Base-by-base conservation (phyloP, 495 filamentous ascomycete genomes). In the Aspergillus sclerotioniger region DNA sequence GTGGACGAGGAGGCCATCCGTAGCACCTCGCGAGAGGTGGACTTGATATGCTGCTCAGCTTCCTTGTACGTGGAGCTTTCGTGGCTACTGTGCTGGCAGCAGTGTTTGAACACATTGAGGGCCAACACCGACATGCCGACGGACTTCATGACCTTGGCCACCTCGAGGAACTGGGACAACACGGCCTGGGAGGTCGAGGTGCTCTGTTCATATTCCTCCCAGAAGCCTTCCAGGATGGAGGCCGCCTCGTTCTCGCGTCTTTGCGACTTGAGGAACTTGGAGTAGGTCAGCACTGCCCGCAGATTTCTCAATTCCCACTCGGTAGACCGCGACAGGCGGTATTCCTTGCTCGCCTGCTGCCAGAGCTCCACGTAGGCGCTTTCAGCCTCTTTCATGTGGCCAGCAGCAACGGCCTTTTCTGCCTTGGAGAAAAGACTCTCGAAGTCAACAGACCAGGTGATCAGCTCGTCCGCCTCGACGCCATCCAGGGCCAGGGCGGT, bases 101-200 rank as follows among this genome's bases (percentile, higher is more conserved):
- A 67, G 25, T 70, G 65, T 62, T 71, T 74, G 60, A 68, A 71
- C 44, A 76, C 70, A 4, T 60, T 65, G 17, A 76, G 60, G 20
- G 71, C 70, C 19, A 70, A 51, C 37, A 61, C 60, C 12, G 66
- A 67, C 25, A 76, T 50, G 1, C 67, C 65, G 6, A 76, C 70
- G 15, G 65, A 57, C 9, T 67, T 63, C 73, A 76, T 76, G 19
- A 71, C 53, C 46, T 63, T 66, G 20, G 73, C 73, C 15, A 76
- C 65, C 20, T 71, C 62, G 21, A 67, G 47, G 56, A 71, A 69
- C 47, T 74, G 62, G 20, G 62, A 53, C 12, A 62, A 58, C 6
- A 67, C 62, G 12, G 61, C 62, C 51, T 71, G 63, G 0, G 67
- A 63, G 9, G 64, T 62, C 16, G 66, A 58, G 54, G 51, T 66